These are phyloP conservation scores for Leccinum griseonigrum DNA, from an alignment of 1,284 basidiomycete genomes.

Conservation along the genomic window DNA sequence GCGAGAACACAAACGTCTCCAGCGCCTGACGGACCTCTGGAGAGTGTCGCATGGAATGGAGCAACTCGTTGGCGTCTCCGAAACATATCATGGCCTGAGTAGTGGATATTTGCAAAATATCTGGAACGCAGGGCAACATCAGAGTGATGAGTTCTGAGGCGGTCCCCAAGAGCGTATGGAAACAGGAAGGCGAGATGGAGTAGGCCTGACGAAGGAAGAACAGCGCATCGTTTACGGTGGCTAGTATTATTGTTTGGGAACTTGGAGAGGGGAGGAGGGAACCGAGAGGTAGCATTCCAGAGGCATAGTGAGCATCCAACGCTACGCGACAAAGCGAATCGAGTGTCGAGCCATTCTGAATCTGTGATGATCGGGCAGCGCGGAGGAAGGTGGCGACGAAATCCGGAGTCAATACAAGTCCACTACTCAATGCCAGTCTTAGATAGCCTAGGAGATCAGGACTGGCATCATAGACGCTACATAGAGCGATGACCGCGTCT, in stretches of 20 bases:
- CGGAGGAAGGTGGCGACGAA: conserved; percentile 57
- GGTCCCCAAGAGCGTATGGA: conserved; percentile 57
- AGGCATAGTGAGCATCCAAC: conserved; percentile 58
- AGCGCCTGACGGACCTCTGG: conserved; percentile 52
- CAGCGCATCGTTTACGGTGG: conserved; percentile 58
- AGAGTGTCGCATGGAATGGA: conserved; percentile 50
- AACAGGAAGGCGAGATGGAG: conserved; percentile 55
- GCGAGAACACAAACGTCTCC: conserved; percentile 56
- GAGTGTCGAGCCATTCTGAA: conserved; percentile 62
- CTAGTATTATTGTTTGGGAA: conserved; percentile 46
- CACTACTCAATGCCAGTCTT: conserved; percentile 52
- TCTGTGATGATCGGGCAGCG: conserved; percentile 41
- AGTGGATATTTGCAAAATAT: conserved; percentile 58
- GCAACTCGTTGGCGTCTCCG: conserved; percentile 52
- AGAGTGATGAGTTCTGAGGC: conserved; percentile 61
- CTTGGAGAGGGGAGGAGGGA: conserved; percentile 51
- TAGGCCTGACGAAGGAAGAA: conserved; percentile 56
- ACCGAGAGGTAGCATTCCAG: conserved; percentile 49
- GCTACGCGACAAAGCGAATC: conserved; percentile 65
- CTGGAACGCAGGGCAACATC: conserved; percentile 55
- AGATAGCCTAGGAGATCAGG: conserved; percentile 61
- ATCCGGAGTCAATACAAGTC: conserved; percentile 52
- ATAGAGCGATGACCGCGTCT: conserved; percentile 70
- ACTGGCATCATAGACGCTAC: conserved; percentile 63
- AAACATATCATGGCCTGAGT: conserved; percentile 55